Conservation (phyloP, 305 asterid genomes). For the Fraxinus floribunda region DNA sequence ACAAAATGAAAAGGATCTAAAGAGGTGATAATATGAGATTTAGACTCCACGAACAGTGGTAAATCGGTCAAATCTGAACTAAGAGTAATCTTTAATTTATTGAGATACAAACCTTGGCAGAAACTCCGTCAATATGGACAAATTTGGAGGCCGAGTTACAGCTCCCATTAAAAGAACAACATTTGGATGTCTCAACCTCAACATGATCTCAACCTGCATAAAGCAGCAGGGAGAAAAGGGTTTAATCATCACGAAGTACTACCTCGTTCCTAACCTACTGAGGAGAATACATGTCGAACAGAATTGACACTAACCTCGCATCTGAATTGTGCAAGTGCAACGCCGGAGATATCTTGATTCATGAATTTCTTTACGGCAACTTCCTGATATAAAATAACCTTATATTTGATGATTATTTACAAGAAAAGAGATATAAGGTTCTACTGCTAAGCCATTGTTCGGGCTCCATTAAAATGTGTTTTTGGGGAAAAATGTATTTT, state of each 20-base stretch:
- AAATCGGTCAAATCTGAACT: constrained; percentile 1
- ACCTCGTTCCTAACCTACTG: constrained; percentile 10
- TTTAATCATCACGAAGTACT: constrained; percentile 9
- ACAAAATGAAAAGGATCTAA: background rate
- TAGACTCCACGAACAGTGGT: background rate
- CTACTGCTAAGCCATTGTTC: background rate
- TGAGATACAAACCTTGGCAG: constrained; percentile 70
- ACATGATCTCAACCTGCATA: constrained; percentile 88
- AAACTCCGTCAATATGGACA: constrained; percentile 90
- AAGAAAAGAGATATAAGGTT: background rate
- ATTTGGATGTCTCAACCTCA: constrained; percentile 94
- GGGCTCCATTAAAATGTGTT: background rate
- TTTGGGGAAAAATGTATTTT: background rate
- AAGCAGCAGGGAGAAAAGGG: constrained; percentile 18
- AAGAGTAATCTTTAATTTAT: background rate
- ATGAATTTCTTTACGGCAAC: constrained; percentile 96
- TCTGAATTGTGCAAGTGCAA: constrained; percentile 83
- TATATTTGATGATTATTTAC: background rate
- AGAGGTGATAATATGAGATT: background rate
- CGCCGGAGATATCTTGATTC: constrained; percentile 96
- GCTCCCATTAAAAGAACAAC: constrained; percentile 99
- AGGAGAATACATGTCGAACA: background rate
- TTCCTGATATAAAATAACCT: constrained; percentile 56
- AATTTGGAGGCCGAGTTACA: constrained; percentile 83
- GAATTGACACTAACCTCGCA: constrained; percentile 64